A percentile compares a stretch with the other conserved stretches of the same genome.
phyloP scores from a whole-genome alignment of 257 asterid species.

The Capsicum rhomboideum region DNA sequence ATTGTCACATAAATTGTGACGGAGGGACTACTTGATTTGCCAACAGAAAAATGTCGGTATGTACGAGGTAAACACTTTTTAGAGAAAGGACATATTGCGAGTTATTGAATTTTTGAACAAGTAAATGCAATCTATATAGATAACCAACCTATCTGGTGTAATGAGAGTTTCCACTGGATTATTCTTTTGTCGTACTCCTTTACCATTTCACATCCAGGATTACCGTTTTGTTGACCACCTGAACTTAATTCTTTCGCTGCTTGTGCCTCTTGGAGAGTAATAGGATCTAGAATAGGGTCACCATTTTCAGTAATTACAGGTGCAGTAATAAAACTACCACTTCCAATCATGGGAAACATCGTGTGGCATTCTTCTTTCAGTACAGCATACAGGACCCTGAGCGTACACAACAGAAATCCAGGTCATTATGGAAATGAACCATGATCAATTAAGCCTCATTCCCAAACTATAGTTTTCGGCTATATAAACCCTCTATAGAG shows the following conservation, averaged over 20 bases:
- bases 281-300: slow-evolving; percentile 72
- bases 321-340: slow-evolving; percentile 80
- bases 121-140: background rate
- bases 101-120: background rate
- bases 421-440: background rate
- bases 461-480: background rate
- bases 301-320: slow-evolving; percentile 88
- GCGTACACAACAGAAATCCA: slow-evolving; percentile 6
- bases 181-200: slow-evolving; percentile 55
- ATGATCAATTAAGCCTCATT: background rate
- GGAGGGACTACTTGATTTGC: background rate
- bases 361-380: slow-evolving; percentile 74
- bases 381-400: slow-evolving; percentile 66
- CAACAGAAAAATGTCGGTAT: background rate
- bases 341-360: slow-evolving; percentile 88
- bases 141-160: slow-evolving; percentile 91
- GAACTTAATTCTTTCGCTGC: slow-evolving; percentile 13
- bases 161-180: slow-evolving; percentile 82
- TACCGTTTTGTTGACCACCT: slow-evolving; percentile 17
- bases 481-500: background rate
- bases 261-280: slow-evolving; percentile 71
- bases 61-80: background rate
- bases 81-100: background rate
- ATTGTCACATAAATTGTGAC: background rate
- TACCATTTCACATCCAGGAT: slow-evolving; percentile 13